Base-by-base conservation (phyloP, 2,329 filamentous ascomycete genomes). In the Aspergillus intermedius region DNA sequence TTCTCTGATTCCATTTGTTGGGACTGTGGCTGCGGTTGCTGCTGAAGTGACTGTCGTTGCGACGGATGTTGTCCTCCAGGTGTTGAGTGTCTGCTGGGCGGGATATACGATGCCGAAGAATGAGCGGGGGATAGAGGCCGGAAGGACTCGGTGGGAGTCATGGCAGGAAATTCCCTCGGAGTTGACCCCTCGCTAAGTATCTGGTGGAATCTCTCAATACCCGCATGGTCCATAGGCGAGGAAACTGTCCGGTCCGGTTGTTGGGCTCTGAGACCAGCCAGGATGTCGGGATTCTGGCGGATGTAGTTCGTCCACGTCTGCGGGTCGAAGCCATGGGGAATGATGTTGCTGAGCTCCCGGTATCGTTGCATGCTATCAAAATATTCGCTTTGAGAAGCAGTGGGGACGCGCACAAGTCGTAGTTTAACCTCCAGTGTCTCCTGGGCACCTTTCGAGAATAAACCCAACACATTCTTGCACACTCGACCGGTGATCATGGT, bases 381-480 rank as follows among this genome's bases (percentile, higher is more conserved):
- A 57, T 81, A 82, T 67, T 83, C 79, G 53, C 73, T 79, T 63
- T 83, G 79, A 54, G 79, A 67, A 28, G 77, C 77, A 46, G 80
- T 87, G 15, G 84, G 78, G 32, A 95, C 84, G 13, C 86, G 85
- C 2, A 90, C 86, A 49, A 98, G 77, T 63, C 88, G 90, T 52
- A 98, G 77, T 67, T 87, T 95, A 56, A 98, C 91, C 71, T 98
- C 93, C 50, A 98, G 73, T 0, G 88, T 97, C 69, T 97, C 91
- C 58, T 85, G 86, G 51, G 72, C 70, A 28, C 88, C 89, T 60
- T 87, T 88, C 35, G 83, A 84, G 64, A 97, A 95, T 21, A 96
- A 76, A 8, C 87, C 88, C 42, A 95, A 76, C 41, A 90, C 73
- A 64, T 95, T 96, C 64, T 87, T 88, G 62, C 87, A 89, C 47